Percentiles rank a stretch among this genome's conserved stretches.
phyloP scores from a whole-genome alignment of 768 basidiomycete genomes.

The Aureoboletus auriporus region DNA sequence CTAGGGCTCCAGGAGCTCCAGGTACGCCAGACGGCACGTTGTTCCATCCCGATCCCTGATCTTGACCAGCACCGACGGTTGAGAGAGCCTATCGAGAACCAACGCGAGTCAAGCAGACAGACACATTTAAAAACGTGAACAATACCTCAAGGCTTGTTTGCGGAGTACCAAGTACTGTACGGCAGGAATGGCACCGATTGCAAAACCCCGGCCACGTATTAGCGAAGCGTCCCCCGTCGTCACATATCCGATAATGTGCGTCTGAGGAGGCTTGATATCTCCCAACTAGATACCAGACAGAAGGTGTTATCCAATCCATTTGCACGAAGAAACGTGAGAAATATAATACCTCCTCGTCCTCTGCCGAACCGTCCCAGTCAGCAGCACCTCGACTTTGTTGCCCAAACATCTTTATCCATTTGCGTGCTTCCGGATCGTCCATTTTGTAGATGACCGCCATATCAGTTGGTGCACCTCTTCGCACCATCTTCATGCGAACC shows the following conservation, averaged over 20 bases:
- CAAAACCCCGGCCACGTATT: constrained; percentile 71
- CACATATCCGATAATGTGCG: constrained; percentile 70
- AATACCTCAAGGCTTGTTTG: constrained; percentile 43
- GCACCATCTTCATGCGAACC: constrained; percentile 58
- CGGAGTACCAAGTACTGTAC: constrained; percentile 45
- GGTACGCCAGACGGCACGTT: constrained; percentile 47
- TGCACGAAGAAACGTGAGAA: background rate
- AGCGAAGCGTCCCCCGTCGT: constrained; percentile 85
- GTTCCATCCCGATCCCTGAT: constrained; percentile 59
- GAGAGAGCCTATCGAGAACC: constrained; percentile 15
- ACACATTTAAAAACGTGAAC: background rate
- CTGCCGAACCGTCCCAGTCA: constrained; percentile 15
- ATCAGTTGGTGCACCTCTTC: constrained; percentile 71
- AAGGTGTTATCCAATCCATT: background rate
- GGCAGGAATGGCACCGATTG: constrained; percentile 70
- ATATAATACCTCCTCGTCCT: constrained; percentile 25
- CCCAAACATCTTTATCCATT: constrained; percentile 40
- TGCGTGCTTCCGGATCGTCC: constrained; percentile 47
- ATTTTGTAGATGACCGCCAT: constrained; percentile 69
- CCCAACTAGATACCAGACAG: constrained; percentile 37
- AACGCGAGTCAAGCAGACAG: background rate
- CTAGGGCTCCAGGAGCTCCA: constrained; percentile 36
- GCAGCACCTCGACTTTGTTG: constrained; percentile 13
- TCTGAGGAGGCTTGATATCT: constrained; percentile 37
- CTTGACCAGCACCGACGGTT: constrained; percentile 49